A percentile compares a stretch with the other conserved stretches of the same genome.
Evolutionary conservation across 2,329 filamentous ascomycete genomes (phyloP).

Genomic region (Alternaria tenuissima): DNA sequence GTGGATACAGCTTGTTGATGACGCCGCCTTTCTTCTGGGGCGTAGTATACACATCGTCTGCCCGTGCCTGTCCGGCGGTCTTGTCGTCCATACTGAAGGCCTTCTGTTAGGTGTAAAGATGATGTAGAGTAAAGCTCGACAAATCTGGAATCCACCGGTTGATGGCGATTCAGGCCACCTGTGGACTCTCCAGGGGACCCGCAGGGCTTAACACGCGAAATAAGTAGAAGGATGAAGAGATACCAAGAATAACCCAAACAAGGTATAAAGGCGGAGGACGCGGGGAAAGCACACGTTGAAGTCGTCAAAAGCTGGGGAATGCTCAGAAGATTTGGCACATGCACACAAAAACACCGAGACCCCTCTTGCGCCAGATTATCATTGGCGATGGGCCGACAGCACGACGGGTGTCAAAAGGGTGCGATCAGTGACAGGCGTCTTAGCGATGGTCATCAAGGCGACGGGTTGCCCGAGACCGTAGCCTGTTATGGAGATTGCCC

Average conservation of each 20-base stretch:
- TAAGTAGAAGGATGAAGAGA: constrained; percentile 11
- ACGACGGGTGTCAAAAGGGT: constrained; percentile 29
- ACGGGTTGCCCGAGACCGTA: constrained; percentile 28
- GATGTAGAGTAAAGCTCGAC: background rate
- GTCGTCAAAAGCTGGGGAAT: constrained; percentile 18
- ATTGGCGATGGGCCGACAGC: constrained; percentile 27
- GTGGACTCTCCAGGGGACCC: background rate
- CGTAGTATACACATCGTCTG: constrained; percentile 29
- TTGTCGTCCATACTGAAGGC: constrained; percentile 38
- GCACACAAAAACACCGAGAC: constrained; percentile 26
- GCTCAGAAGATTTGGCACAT: constrained; percentile 36
- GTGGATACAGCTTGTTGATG: constrained; percentile 46
- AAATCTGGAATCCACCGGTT: background rate
- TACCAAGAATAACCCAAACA: constrained; percentile 13
- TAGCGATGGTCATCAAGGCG: constrained; percentile 15
- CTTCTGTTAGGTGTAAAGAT: constrained; percentile 9
- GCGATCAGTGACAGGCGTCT: constrained; percentile 36
- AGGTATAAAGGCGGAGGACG: constrained; percentile 26
- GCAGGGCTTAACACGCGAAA: background rate
- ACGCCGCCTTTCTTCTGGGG: constrained; percentile 40
- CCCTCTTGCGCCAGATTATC: constrained; percentile 26
- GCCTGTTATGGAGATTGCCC: constrained; percentile 40
- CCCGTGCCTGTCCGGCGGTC: constrained; percentile 7
- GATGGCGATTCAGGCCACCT: background rate
- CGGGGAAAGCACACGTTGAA: constrained; percentile 40